These are phyloP conservation scores for Chlorella sp. DNA, from an alignment of 139 green algal genomes.

Conservation along the genomic window DNA sequence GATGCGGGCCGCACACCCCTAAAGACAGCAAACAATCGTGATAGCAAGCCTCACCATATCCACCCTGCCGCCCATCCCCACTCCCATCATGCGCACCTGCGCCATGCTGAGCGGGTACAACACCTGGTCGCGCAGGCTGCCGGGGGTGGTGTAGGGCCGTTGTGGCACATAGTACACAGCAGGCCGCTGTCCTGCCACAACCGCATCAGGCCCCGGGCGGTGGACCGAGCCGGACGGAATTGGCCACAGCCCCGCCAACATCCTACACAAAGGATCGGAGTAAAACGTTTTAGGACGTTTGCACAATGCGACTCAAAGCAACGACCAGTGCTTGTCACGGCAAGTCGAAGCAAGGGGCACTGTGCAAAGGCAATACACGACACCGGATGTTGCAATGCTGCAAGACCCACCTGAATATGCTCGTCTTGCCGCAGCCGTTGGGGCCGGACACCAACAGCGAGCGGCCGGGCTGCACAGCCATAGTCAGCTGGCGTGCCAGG, in stretches of 20 bases:
- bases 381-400: too few species aligned
- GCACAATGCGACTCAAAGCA: too few species aligned
- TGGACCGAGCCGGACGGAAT: conserved; percentile 44
- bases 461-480: conserved; percentile 49
- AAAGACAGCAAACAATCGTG: too few species aligned
- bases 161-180: conserved; percentile 73
- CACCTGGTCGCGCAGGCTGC: conserved; percentile 67
- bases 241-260: conserved; percentile 71
- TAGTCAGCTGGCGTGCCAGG: conserved; percentile 53
- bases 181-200: background rate
- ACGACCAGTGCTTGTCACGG: too few species aligned
- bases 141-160: conserved; percentile 71
- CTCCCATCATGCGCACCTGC: background rate
- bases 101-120: conserved; percentile 61
- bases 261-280: background rate
- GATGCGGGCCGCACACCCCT: too few species aligned
- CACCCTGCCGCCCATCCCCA: background rate
- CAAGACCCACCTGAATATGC: conserved; percentile 43
- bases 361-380: too few species aligned
- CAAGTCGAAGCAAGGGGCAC: too few species aligned
- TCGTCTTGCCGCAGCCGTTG: conserved; percentile 67
- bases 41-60: background rate
- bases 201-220: conserved; percentile 23
- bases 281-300: too few species aligned
- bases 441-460: conserved; percentile 67